Evolutionary conservation across 163 green algal genomes (phyloP).

Genomic region (Chlorella variabilis): DNA sequence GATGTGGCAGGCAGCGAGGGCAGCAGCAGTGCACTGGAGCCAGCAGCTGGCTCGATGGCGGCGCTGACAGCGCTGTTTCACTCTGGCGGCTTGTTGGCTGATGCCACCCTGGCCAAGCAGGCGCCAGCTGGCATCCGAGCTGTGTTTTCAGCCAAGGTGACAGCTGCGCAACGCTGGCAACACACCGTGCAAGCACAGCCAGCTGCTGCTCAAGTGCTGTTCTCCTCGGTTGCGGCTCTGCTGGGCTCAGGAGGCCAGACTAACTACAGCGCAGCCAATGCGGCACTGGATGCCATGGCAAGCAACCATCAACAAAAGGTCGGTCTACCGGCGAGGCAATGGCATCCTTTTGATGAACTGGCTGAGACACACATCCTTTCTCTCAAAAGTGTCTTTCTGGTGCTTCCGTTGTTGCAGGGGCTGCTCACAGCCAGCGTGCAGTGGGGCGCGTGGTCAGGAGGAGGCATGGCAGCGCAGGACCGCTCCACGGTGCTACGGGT

Average conservation of each 20-base stretch:
- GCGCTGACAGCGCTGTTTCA: conserved; percentile 47
- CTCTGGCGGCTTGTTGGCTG: conserved; percentile 63
- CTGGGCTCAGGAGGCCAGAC: conserved; percentile 61
- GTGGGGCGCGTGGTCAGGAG: conserved; percentile 87
- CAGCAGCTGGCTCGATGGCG: neutral
- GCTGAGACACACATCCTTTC: too few relatives aligned
- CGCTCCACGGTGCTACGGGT: conserved; percentile 67
- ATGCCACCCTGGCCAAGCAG: conserved; percentile 64
- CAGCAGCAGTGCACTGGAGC: neutral
- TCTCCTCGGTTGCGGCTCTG: conserved; percentile 64
- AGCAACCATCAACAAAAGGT: conserved; percentile 26
- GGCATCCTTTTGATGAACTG: too few relatives aligned
- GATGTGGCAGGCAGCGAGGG: conserved; percentile 32
- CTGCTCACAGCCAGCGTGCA: conserved; percentile 63
- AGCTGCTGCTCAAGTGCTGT: conserved; percentile 48
- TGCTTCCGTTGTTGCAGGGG: conserved; percentile 32
- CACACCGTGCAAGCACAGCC: neutral
- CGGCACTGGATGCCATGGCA: conserved; percentile 50
- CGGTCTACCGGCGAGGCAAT: neutral
- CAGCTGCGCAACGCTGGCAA: neutral
- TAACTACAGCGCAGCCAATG: conserved; percentile 68
- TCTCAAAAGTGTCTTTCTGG: too few relatives aligned
- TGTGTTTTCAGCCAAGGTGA: conserved; percentile 39
- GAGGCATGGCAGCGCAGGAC: conserved; percentile 82
- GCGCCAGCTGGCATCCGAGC: conserved; percentile 22